Evolutionary conservation across 495 filamentous ascomycete genomes (phyloP), one percentile per base, ranked within the genome.

Genomic region (Hypomontagnella submonticulosa): DNA sequence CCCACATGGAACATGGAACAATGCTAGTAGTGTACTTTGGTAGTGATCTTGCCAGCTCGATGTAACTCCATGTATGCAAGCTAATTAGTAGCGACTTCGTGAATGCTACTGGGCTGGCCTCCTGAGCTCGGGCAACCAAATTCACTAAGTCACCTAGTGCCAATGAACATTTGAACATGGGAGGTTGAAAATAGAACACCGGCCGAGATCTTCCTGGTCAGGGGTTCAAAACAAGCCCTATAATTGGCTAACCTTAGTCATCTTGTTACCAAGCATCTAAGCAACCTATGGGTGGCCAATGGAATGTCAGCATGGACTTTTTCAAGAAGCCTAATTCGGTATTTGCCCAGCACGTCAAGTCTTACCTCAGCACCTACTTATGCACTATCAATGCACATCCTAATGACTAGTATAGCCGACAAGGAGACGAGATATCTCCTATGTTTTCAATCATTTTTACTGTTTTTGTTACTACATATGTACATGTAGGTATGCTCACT

Each of bases 281-380:
- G 42, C 48, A 68, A 40, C 40, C 55, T 16, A 32, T 27, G 36
- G 18, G 12, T 12, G 4, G 4, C 58, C 48, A 67, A 62, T 61
- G 12, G 13, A 38, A 36, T 19, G 18, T 40, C 41, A 60, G 16
- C 36, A 50, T 52, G 18, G 12, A 19, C 19, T 34, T 52, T 15
- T 57, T 53, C 47, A 11, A 57, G 52, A 61, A 47, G 52, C 60
- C 41, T 57, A 50, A 67, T 57, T 63, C 64, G 58, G 52, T 63
- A 58, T 42, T 10, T 19, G 23, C 23, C 23, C 23, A 27, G 23
- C 23, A 27, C 23, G 12, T 40, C 41, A 43, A 42, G 23, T 43
- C 64, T 69, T 60, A 69, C 66, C 54, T 69, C 49, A 69, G 66
- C 66, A 69, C 66, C 60, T 69, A 69, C 49, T 60, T 60, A 55